Evolutionary conservation across 805 yeast species (phyloP).

Genomic region (Wickerhamomyces sydowiorum): DNA sequence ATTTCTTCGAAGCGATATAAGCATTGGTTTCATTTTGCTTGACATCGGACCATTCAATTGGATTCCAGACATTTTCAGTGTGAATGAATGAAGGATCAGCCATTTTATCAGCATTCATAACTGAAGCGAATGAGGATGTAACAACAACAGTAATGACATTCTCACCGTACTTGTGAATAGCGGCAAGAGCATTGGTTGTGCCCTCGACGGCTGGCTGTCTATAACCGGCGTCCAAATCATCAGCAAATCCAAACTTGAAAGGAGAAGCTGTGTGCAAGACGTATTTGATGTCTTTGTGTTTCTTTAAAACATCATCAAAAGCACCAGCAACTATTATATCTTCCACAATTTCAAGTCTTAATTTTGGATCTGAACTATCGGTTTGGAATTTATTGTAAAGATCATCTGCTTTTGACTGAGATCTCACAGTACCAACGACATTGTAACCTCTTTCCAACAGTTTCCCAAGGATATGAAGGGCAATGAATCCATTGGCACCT

Average conservation of each 20-base stretch:
- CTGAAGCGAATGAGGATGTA: constrained; percentile 45
- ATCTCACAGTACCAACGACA: constrained; percentile 39
- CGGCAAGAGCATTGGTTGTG: constrained; percentile 40
- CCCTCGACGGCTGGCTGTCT: constrained; percentile 50
- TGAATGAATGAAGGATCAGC: constrained; percentile 25
- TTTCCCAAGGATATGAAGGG: constrained; percentile 32
- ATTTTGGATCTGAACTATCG: constrained; percentile 22
- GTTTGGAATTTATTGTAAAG: constrained; percentile 18
- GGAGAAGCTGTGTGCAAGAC: constrained; percentile 61
- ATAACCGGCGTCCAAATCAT: constrained; percentile 37
- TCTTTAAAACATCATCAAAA: constrained; percentile 36
- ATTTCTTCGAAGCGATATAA: constrained; percentile 49
- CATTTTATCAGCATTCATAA: constrained; percentile 27
- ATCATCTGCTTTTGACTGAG: constrained; percentile 25
- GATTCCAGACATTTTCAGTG: constrained; percentile 44
- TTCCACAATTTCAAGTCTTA: constrained; percentile 36
- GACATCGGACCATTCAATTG: constrained; percentile 40
- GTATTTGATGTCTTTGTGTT: constrained; percentile 40
- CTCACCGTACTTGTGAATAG: constrained; percentile 34
- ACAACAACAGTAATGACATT: constrained; percentile 41
- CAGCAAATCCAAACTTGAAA: constrained; percentile 33
- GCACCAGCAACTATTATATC: constrained; percentile 38
- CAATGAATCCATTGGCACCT: constrained; percentile 42
- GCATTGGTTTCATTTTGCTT: constrained; percentile 29
- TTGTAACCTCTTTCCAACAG: constrained; percentile 31